Percentiles rank a stretch among this genome's conserved stretches.
phyloP scores from a whole-genome alignment of 345 rosid species.

The Linum trigynum region DNA sequence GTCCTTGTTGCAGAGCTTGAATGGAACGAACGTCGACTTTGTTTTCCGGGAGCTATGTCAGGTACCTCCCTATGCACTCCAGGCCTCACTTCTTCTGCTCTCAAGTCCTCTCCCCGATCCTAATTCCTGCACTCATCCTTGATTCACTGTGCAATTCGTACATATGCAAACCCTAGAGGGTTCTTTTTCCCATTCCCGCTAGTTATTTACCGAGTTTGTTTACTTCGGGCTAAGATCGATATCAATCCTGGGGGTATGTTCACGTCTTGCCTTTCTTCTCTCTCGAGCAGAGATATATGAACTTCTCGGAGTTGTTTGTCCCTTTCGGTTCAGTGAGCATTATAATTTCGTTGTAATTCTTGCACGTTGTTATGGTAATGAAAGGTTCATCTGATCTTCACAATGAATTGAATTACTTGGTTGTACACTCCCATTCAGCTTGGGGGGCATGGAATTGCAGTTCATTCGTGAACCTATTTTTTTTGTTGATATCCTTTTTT shows the following conservation, averaged over 20 bases:
- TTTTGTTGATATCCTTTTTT: not conserved
- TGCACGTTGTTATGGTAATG: not conserved
- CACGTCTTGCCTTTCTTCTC: not conserved
- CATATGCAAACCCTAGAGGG: not conserved
- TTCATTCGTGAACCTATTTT: not conserved
- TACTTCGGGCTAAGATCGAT: not conserved
- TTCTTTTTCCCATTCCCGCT: not conserved
- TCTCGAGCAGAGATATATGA: not conserved
- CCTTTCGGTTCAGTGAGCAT: not conserved
- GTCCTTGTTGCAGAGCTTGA: constrained; percentile 49
- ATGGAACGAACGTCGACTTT: constrained; percentile 53
- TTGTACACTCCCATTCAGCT: no score
- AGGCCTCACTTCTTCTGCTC: not conserved
- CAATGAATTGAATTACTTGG: no score
- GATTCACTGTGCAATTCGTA: not conserved
- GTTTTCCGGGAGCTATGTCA: constrained; percentile 46
- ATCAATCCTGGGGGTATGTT: not conserved
- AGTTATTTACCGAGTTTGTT: not conserved
- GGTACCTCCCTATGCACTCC: constrained; percentile 25
- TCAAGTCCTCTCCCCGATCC: not conserved
- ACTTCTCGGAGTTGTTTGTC: not conserved
- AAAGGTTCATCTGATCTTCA: no score
- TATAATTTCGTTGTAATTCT: not conserved
- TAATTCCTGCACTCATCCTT: not conserved
- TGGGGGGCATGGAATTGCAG: not conserved